These are phyloP conservation scores for Podospora tetraspora DNA, from an alignment of 495 filamentous ascomycete species.

Conservation along the genomic window DNA sequence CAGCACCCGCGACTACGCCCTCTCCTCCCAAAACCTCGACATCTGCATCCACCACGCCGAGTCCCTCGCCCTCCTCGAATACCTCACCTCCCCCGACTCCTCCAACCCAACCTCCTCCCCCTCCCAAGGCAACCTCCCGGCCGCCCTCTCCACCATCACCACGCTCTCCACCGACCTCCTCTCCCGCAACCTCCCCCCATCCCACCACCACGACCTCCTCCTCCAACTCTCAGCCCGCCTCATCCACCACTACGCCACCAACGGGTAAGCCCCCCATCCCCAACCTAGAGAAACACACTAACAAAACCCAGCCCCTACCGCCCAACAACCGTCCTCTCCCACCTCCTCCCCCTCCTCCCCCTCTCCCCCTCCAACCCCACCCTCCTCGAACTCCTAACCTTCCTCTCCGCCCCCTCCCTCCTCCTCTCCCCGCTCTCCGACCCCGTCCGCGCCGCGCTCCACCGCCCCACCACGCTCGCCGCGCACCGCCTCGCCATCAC, in stretches of 20 bases:
- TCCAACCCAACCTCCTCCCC: not conserved
- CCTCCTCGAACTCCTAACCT: slow-evolving; percentile 65
- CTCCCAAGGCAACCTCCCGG: slow-evolving; percentile 54
- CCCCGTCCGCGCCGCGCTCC: slow-evolving; percentile 58
- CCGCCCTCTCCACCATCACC: slow-evolving; percentile 72
- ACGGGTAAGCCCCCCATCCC: slow-evolving; percentile 9
- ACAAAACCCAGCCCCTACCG: slow-evolving; percentile 47
- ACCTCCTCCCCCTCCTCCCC: slow-evolving; percentile 53
- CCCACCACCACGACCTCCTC: slow-evolving; percentile 50
- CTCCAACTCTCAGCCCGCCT: slow-evolving; percentile 65
- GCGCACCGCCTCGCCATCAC: slow-evolving; percentile 64
- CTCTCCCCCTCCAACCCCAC: slow-evolving; percentile 73
- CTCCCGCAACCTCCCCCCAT: slow-evolving; percentile 42
- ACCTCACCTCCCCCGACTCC: slow-evolving; percentile 43
- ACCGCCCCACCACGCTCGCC: slow-evolving; percentile 43
- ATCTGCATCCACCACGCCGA: slow-evolving; percentile 53
- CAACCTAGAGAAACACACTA: not conserved
- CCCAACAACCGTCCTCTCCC: slow-evolving; percentile 55
- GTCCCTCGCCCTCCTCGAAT: slow-evolving; percentile 57
- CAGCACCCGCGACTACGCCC: slow-evolving; percentile 50
- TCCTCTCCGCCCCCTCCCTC: slow-evolving; percentile 54
- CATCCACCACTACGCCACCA: slow-evolving; percentile 58
- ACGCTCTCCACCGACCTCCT: slow-evolving; percentile 61
- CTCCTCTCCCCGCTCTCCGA: slow-evolving; percentile 59
- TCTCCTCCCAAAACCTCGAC: slow-evolving; percentile 43